Evolutionary conservation across 305 asterid species (phyloP).

Genomic region (Rubia tinctorum): DNA sequence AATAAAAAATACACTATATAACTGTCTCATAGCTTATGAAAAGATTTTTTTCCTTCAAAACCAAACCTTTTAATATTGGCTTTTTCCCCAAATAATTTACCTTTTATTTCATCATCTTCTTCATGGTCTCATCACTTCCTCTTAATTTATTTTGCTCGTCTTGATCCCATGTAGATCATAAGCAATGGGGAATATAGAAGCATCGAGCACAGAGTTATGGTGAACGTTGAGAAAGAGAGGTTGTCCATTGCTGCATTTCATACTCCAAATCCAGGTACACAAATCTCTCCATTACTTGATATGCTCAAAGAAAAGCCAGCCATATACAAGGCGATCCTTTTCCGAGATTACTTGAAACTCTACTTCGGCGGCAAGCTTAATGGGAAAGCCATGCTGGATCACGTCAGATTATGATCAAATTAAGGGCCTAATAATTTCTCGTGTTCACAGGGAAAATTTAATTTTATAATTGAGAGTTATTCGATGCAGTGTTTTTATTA

Average conservation of each 20-base stretch:
- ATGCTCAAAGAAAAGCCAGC: neutral
- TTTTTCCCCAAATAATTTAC: too few relatives aligned
- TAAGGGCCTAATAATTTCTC: too few relatives aligned
- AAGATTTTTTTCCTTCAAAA: too few relatives aligned
- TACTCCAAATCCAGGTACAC: neutral
- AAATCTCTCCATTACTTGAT: neutral
- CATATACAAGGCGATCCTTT: neutral
- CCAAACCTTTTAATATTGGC: too few relatives aligned
- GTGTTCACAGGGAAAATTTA: too few relatives aligned
- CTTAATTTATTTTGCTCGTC: neutral
- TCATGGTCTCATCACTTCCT: neutral
- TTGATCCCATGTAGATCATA: neutral
- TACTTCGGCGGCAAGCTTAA: neutral
- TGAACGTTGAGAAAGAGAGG: neutral
- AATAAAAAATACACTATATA: too few relatives aligned
- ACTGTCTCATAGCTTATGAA: too few relatives aligned
- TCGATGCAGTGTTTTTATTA: too few relatives aligned
- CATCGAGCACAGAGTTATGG: conserved; percentile 2
- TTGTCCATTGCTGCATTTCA: conserved; percentile 3
- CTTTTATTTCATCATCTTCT: too few relatives aligned
- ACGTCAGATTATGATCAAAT: neutral
- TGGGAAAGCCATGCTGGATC: neutral
- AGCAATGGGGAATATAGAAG: conserved; percentile 6
- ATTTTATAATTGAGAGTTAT: too few relatives aligned
- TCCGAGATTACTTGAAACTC: neutral